Percentiles rank a stretch among this genome's conserved stretches.
phyloP scores from a whole-genome alignment of 129 eudicot genomes.

The Ambrosia artemisiifolia region DNA sequence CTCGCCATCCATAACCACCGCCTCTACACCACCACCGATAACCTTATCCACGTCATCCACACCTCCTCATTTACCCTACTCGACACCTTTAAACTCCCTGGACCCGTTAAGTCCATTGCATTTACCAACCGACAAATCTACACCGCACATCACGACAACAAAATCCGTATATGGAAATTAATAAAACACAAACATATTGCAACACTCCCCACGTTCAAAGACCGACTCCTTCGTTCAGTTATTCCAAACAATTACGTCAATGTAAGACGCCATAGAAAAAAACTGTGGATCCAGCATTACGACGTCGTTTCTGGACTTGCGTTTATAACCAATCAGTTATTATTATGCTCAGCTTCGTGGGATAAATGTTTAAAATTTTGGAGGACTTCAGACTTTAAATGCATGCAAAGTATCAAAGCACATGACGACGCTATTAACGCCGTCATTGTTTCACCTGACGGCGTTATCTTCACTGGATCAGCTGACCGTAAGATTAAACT shows the following conservation, averaged over 20 bases:
- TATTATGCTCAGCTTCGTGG: constrained; percentile 73
- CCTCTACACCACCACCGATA: constrained; percentile 52
- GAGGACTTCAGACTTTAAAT: constrained; percentile 32
- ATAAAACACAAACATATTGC: constrained; percentile 47
- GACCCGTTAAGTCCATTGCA: constrained; percentile 50
- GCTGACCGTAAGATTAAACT: constrained; percentile 57
- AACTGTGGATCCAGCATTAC: constrained; percentile 76
- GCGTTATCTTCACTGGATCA: constrained; percentile 62
- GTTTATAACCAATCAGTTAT: background rate
- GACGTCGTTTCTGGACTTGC: constrained; percentile 82
- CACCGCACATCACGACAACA: constrained; percentile 77
- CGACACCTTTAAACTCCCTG: constrained; percentile 38
- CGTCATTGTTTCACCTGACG: constrained; percentile 43
- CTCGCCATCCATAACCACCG: constrained; percentile 35
- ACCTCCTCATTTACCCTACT: constrained; percentile 27
- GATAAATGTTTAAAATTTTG: constrained; percentile 66
- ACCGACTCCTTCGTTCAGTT: constrained; percentile 44
- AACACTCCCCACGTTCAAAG: constrained; percentile 62
- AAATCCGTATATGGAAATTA: constrained; percentile 65
- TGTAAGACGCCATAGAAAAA: constrained; percentile 61
- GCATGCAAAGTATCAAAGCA: constrained; percentile 60
- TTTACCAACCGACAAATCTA: constrained; percentile 43
- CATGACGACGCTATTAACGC: constrained; percentile 84
- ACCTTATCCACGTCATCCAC: constrained; percentile 39
- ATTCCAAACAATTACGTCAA: constrained; percentile 63